Evolutionary conservation across 805 yeast species (phyloP).

Genomic region (Starmera caribaea): DNA sequence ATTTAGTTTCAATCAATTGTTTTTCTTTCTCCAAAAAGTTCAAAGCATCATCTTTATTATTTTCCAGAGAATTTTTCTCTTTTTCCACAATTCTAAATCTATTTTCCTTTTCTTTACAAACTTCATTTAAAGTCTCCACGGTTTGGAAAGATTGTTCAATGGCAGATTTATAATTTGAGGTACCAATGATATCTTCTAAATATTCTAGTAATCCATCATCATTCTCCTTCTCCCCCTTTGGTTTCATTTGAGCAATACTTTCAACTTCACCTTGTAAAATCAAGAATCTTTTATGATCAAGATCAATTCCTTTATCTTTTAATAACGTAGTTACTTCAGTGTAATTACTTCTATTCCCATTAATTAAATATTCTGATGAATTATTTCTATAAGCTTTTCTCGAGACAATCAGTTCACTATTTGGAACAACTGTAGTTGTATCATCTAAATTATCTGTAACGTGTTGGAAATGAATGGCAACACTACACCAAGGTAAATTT

Average conservation of each 20-base stretch:
- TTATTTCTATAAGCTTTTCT: slow-evolving; percentile 75
- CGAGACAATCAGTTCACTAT: slow-evolving; percentile 53
- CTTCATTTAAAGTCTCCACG: slow-evolving; percentile 69
- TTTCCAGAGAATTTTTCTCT: slow-evolving; percentile 58
- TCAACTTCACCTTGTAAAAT: slow-evolving; percentile 98
- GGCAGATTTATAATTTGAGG: slow-evolving; percentile 67
- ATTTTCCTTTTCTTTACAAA: slow-evolving; percentile 71
- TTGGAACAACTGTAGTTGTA: slow-evolving; percentile 36
- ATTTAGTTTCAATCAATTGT: slow-evolving; percentile 38
- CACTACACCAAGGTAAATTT: slow-evolving; percentile 66
- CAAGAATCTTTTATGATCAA: slow-evolving; percentile 89
- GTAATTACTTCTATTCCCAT: slow-evolving; percentile 60
- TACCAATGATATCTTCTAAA: slow-evolving; percentile 94
- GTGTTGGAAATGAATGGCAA: slow-evolving; percentile 79
- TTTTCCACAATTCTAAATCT: slow-evolving; percentile 72
- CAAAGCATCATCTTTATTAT: slow-evolving; percentile 59
- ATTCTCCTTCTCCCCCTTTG: slow-evolving; percentile 85
- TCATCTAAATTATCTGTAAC: slow-evolving; percentile 53
- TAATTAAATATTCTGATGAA: slow-evolving; percentile 68
- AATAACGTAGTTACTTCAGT: slow-evolving; percentile 69
- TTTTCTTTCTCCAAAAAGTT: slow-evolving; percentile 59
- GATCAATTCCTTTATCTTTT: slow-evolving; percentile 78
- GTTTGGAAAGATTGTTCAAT: slow-evolving; percentile 56
- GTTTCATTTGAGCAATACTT: slow-evolving; percentile 96
- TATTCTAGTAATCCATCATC: slow-evolving; percentile 94